Conservation (phyloP, 495 filamentous ascomycete species). For the Achaetomiella virescens region DNA sequence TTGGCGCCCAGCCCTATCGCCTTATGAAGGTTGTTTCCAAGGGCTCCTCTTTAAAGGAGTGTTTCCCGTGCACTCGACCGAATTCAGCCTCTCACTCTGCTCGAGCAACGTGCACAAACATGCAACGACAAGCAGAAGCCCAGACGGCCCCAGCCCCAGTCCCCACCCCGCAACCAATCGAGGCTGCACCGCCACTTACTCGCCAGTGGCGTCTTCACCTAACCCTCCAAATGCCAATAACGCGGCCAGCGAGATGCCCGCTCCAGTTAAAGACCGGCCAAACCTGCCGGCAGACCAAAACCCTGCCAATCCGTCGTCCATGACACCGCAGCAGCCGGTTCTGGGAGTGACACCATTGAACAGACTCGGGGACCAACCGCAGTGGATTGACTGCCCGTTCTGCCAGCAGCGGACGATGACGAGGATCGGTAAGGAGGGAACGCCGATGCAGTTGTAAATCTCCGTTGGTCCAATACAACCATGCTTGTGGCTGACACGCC, state of each 20-base stretch:
- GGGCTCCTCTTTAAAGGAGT: too few relatives aligned
- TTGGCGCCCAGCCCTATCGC: too few relatives aligned
- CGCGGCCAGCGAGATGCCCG: neutral
- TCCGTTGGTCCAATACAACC: neutral
- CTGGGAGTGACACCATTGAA: constrained; percentile 23
- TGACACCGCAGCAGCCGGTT: constrained; percentile 1
- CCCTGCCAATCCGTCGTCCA: neutral
- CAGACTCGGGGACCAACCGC: constrained; percentile 13
- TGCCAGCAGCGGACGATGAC: constrained; percentile 24
- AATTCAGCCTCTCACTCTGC: too few relatives aligned
- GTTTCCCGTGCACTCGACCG: too few relatives aligned
- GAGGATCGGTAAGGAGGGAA: constrained; percentile 17
- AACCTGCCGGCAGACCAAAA: neutral
- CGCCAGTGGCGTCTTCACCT: neutral
- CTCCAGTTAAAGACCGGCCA: neutral
- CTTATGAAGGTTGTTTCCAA: too few relatives aligned
- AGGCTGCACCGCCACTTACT: constrained; percentile 2
- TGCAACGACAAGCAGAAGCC: too few relatives aligned
- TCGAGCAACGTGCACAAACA: too few relatives aligned
- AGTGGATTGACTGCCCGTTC: constrained; percentile 32
- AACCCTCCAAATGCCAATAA: neutral
- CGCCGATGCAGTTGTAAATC: constrained; percentile 28
- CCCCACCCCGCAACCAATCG: neutral
- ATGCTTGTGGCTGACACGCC: neutral
- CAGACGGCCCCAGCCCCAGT: neutral